Conservation (phyloP, 345 rosid genomes). For the Aurinia saxatilis region DNA sequence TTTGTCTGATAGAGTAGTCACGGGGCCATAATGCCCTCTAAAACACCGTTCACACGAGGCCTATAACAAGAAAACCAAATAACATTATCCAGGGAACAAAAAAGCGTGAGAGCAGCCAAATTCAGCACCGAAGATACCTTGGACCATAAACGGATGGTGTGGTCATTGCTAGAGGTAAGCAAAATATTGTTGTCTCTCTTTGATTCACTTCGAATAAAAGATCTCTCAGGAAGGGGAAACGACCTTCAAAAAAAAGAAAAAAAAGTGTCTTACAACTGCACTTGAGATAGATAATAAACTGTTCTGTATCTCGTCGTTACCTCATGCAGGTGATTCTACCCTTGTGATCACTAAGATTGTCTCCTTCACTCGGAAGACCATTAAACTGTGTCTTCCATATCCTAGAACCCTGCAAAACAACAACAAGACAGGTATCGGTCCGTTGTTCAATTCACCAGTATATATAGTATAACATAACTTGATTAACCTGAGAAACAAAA, state of each 20-base stretch:
- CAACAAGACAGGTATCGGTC: neutral
- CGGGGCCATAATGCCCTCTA: constrained; percentile 56
- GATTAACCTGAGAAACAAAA: constrained; percentile 42
- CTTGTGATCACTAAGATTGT: constrained; percentile 34
- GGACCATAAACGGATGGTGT: constrained; percentile 62
- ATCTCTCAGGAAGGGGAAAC: constrained; percentile 37
- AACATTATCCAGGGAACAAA: neutral
- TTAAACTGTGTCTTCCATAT: constrained; percentile 22
- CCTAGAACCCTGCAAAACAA: constrained; percentile 36
- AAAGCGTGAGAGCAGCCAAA: neutral
- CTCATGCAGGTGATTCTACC: constrained; percentile 70
- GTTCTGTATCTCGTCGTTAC: neutral
- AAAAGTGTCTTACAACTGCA: neutral
- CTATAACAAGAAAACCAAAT: constrained; percentile 24
- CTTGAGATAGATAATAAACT: neutral
- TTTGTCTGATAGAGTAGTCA: constrained; percentile 49
- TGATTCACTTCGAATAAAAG: constrained; percentile 30
- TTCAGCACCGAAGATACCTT: constrained; percentile 40
- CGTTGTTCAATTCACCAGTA: neutral
- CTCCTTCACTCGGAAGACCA: constrained; percentile 14
- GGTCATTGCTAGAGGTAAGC: constrained; percentile 56
- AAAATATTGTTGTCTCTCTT: constrained; percentile 42
- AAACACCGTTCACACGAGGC: constrained; percentile 50
- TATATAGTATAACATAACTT: neutral
- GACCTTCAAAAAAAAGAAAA: constrained; percentile 38